Conservation (phyloP, 2,329 filamentous ascomycete genomes). For the Talaromyces islandicus region DNA sequence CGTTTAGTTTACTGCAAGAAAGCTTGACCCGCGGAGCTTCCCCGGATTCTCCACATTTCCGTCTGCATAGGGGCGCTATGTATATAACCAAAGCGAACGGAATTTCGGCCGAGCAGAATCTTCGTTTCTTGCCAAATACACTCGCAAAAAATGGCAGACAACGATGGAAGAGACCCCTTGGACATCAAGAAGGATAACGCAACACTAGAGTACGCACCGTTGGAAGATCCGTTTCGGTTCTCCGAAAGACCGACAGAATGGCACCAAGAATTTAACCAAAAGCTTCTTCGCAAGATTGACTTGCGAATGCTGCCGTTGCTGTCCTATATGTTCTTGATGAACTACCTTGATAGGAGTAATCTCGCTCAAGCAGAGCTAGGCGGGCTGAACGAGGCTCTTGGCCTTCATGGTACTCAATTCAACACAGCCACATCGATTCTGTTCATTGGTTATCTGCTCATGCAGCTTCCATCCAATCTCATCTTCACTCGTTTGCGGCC, state of each 20-base stretch:
- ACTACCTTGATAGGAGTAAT: slow-evolving; percentile 49
- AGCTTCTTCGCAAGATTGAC: slow-evolving; percentile 13
- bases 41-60: neutral
- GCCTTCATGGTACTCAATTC: slow-evolving; percentile 39
- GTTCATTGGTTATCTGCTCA: slow-evolving; percentile 47
- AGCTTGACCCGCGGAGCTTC: neutral
- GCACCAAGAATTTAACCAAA: neutral
- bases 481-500: slow-evolving; percentile 47
- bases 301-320: slow-evolving; percentile 13
- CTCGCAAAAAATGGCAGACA: neutral
- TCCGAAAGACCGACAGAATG: neutral
- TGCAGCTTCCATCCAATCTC: slow-evolving; percentile 50
- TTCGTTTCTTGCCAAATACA: neutral
- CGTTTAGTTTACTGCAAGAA: neutral
- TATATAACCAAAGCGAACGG: neutral
- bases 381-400: slow-evolving; percentile 42
- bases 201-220: neutral
- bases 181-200: neutral
- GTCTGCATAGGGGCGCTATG: neutral
- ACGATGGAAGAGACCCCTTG: neutral
- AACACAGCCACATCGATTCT: slow-evolving; percentile 50
- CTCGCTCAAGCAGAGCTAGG: slow-evolving; percentile 72
- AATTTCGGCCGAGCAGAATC: neutral
- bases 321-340: slow-evolving; percentile 11
- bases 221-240: neutral